phyloP scores from a whole-genome alignment of 129 eudicot species.

The Deinandra increscens region DNA sequence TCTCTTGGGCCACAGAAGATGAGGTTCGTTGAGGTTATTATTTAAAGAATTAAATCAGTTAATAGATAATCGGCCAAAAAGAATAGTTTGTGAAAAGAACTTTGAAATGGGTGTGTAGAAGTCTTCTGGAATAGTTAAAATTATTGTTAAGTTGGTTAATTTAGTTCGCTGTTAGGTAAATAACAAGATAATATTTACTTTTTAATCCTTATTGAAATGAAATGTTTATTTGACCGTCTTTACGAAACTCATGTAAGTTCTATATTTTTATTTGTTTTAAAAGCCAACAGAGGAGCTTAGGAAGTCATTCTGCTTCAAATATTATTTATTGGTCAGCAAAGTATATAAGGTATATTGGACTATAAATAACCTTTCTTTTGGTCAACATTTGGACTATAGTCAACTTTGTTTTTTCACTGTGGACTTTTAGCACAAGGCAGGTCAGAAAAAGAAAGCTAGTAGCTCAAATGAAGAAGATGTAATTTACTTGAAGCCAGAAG shows the following conservation, averaged over 20 bases:
- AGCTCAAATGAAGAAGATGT: constrained; percentile 56
- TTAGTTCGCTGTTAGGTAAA: neutral
- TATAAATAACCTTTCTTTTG: neutral
- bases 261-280: constrained; percentile 19
- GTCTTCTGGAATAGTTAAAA: neutral
- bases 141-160: neutral
- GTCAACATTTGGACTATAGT: neutral
- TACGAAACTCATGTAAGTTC: neutral
- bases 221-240: neutral
- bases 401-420: constrained; percentile 2
- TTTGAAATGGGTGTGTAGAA: neutral
- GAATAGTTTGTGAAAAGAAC: neutral
- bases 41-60: neutral
- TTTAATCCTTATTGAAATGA: neutral
- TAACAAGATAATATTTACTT: neutral
- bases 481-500: constrained; percentile 71
- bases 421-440: constrained; percentile 49
- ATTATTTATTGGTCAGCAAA: constrained; percentile 62
- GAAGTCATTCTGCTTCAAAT: constrained; percentile 59
- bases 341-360: constrained; percentile 59
- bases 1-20: constrained; percentile 93
- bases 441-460: constrained; percentile 36
- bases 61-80: neutral
- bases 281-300: constrained; percentile 81
- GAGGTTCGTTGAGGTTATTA: constrained; percentile 55